These are phyloP conservation scores for Auricularia auricula-judae DNA, from an alignment of 768 basidiomycete species.

Conservation along the genomic window DNA sequence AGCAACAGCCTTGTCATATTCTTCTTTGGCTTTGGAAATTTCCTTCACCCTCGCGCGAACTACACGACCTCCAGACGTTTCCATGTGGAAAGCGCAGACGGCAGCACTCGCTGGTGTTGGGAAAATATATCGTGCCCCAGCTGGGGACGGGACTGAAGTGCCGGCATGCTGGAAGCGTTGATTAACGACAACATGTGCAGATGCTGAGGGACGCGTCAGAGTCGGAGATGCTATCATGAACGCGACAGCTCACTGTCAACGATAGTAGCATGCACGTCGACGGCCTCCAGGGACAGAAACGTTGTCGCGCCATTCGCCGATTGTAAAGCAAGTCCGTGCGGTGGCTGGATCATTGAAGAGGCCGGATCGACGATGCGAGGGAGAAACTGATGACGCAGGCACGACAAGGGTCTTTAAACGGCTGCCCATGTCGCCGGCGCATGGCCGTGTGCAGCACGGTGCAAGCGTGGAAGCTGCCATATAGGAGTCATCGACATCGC, in stretches of 20 bases:
- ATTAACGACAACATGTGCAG: not conserved
- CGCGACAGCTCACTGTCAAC: not conserved
- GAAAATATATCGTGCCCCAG: constrained; percentile 31
- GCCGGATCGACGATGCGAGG: not conserved
- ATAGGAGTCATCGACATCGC: too few relatives aligned
- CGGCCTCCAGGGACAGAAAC: not conserved
- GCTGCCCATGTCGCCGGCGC: too few relatives aligned
- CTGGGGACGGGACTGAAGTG: not conserved
- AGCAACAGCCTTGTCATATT: constrained; percentile 29
- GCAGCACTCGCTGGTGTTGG: constrained; percentile 46
- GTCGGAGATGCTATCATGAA: not conserved
- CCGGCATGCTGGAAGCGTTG: not conserved
- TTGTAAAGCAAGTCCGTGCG: not conserved
- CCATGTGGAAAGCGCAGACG: constrained; percentile 43
- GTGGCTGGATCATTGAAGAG: not conserved
- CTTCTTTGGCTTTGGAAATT: constrained; percentile 29
- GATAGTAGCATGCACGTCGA: not conserved
- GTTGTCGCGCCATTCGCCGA: not conserved
- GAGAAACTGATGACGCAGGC: not conserved
- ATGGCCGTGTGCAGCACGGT: too few relatives aligned
- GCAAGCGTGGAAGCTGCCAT: too few relatives aligned
- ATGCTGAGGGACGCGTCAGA: not conserved
- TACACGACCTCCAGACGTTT: constrained; percentile 29
- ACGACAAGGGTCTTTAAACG: too few relatives aligned
- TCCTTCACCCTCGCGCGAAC: constrained; percentile 39